A percentile compares a stretch with the other conserved stretches of the same genome.
These are phyloP conservation scores for Teratosphaeria viscida DNA, from an alignment of 2,329 filamentous ascomycete species.

Conservation along the genomic window DNA sequence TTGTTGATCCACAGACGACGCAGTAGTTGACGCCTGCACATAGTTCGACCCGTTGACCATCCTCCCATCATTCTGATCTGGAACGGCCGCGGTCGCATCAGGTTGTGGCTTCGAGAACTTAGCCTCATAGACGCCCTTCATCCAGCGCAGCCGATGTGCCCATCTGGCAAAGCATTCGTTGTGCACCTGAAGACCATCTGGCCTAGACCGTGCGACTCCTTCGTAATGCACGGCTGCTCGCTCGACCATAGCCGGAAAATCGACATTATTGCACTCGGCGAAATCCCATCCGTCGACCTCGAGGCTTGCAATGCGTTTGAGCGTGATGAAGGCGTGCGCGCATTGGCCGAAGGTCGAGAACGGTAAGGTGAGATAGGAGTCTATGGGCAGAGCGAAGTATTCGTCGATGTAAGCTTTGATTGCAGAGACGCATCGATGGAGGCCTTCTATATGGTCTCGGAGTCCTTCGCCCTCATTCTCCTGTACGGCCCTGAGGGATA, in stretches of 20 bases:
- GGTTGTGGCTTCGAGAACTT: slow-evolving; percentile 6
- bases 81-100: not conserved
- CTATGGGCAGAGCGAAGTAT: slow-evolving; percentile 17
- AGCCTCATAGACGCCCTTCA: slow-evolving; percentile 18
- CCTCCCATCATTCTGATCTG: not conserved
- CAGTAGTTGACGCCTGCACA: not conserved
- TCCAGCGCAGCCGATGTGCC: slow-evolving; percentile 17
- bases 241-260: slow-evolving; percentile 15
- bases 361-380: slow-evolving; percentile 16
- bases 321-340: slow-evolving; percentile 20
- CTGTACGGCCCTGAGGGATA: slow-evolving; percentile 16
- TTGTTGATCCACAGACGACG: not conserved
- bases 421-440: slow-evolving; percentile 16
- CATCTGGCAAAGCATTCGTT: slow-evolving; percentile 23
- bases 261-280: slow-evolving; percentile 10
- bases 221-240: slow-evolving; percentile 14
- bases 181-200: slow-evolving; percentile 17
- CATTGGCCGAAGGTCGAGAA: slow-evolving; percentile 22
- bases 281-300: slow-evolving; percentile 23
- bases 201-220: slow-evolving; percentile 5
- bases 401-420: slow-evolving; percentile 16
- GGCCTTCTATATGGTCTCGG: slow-evolving; percentile 15
- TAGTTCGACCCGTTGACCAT: not conserved
- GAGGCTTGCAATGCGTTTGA: slow-evolving; percentile 19
- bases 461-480: slow-evolving; percentile 13